These are phyloP conservation scores for Corynascus novoguineensis DNA, from an alignment of 495 filamentous ascomycete genomes.

Conservation along the genomic window DNA sequence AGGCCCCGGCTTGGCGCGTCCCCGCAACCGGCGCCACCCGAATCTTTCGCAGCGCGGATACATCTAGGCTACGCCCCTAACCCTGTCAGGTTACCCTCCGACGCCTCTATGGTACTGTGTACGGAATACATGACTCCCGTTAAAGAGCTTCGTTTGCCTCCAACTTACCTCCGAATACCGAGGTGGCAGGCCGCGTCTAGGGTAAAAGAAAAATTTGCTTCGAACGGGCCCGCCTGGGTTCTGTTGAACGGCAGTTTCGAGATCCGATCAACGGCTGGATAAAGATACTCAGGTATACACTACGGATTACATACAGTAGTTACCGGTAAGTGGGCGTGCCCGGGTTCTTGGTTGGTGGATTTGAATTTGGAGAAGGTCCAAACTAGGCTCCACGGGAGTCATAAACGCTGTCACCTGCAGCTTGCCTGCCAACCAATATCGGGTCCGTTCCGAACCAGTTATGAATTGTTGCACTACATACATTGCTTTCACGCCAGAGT, in stretches of 20 bases:
- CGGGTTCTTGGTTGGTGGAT: background rate
- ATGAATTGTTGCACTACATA: background rate
- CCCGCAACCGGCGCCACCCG: background rate
- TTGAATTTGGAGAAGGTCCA: background rate
- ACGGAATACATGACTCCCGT: background rate
- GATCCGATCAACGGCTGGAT: too few species aligned
- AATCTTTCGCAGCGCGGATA: background rate
- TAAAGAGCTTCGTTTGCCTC: too few species aligned
- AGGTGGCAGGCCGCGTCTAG: too few species aligned
- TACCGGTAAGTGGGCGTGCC: too few species aligned
- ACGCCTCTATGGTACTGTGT: background rate
- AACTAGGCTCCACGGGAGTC: background rate
- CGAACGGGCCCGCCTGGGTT: too few species aligned
- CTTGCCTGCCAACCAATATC: background rate
- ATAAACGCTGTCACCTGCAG: background rate
- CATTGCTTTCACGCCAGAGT: background rate
- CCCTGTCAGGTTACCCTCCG: background rate
- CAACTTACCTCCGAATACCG: too few species aligned
- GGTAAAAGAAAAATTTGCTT: too few species aligned
- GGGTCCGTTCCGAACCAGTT: background rate
- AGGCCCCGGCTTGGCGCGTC: conserved; percentile 4
- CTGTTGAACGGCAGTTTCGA: too few species aligned
- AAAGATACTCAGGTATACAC: too few species aligned
- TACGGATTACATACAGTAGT: too few species aligned
- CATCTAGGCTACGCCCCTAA: too few species aligned